Base-by-base conservation (phyloP, 192 early-diverging fungal genomes). In the Dimargaris cristalligena region DNA sequence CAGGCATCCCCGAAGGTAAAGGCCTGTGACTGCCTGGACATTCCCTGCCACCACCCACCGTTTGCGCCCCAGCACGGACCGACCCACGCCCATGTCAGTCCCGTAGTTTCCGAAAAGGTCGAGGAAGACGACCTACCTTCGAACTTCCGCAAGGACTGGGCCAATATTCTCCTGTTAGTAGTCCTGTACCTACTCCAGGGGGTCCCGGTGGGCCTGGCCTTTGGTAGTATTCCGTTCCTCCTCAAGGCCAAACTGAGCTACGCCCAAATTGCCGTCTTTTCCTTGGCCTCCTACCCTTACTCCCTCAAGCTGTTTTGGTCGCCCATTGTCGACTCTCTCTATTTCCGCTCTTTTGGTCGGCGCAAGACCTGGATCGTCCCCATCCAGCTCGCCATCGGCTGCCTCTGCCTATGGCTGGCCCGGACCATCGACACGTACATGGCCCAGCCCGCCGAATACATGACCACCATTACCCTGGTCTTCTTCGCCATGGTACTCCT, bases 301-400 rank as follows among this genome's bases (percentile, higher is more conserved):
- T 93, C 90, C 38, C 82, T 99, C 44, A 99, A 99, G 76, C 82
- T 98, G 29, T 74, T 98, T 38, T 98, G 94, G 94, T 95, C 92
- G 16, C 94, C 94, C 4, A 85, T 98, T 44, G 91, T 99, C 3
- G 95, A 99, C 65, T 85, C 91, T 2, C 64, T 88, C 56, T 99
- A 86, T 61, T 79, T 78, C 58, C 82, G 82, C 49, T 71, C 68
- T 32, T 64, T 99, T 60, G 95, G 95, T 22, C 79, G 93, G 16
- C 71, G 95, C 65, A 99, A 99, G 69, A 87, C 85, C 50, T 99
- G 95, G 95, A 96, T 99, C 45, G 80, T 95, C n/a, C 95, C 95
- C 23, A 96, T 99, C 61, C 95, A 99, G 69, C 72, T 90, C 8
- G 65, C 91, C 33, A 84, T 86, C 10, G 93, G 88, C 9, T 16